Conservation (phyloP, 805 yeast species). For the Huiozyma sinensis region DNA sequence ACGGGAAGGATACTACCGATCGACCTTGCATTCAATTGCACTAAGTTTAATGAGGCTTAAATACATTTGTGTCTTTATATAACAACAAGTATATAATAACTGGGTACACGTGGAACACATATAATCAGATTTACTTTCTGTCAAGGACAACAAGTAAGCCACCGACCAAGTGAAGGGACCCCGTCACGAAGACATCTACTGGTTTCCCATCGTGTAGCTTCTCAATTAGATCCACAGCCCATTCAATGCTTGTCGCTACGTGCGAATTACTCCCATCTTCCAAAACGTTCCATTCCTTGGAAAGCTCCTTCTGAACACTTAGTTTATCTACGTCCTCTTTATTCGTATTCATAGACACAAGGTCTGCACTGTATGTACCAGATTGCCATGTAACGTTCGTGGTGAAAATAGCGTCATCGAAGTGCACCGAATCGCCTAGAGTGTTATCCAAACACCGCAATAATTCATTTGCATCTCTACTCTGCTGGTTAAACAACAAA, state of each 20-base stretch:
- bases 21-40: conserved; percentile 32
- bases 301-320: conserved; percentile 66
- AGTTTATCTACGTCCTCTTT: conserved; percentile 69
- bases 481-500: conserved; percentile 86
- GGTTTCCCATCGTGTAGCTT: conserved; percentile 13
- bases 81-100: neutral
- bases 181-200: conserved; percentile 79
- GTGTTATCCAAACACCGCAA: conserved; percentile 26
- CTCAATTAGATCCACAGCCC: conserved; percentile 45
- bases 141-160: conserved; percentile 84
- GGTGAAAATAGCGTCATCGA: conserved; percentile 74
- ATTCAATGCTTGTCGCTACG: conserved; percentile 67
- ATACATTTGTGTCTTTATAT: neutral
- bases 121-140: neutral
- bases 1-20: conserved; percentile 58
- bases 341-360: conserved; percentile 77
- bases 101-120: neutral
- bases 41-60: conserved; percentile 2
- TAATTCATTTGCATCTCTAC: conserved; percentile 68
- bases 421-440: conserved; percentile 27
- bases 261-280: conserved; percentile 33
- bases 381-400: conserved; percentile 87
- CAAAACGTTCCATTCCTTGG: conserved; percentile 54
- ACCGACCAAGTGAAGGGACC: conserved; percentile 90
- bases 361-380: conserved; percentile 70